Evolutionary conservation across 257 asterid species (phyloP).

Genomic region (Nicotiana knightiana): DNA sequence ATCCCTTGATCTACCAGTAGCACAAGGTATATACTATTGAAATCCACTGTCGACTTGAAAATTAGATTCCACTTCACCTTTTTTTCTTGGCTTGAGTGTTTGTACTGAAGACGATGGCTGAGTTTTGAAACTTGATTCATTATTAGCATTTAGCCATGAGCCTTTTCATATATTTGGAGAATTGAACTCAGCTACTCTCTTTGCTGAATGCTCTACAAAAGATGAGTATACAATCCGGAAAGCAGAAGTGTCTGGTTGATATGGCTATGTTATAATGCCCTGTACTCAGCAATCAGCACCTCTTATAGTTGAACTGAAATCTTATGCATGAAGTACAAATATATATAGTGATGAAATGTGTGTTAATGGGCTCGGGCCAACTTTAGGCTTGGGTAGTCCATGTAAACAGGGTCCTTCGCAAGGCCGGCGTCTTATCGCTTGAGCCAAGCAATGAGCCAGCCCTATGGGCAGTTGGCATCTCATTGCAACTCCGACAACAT

Average conservation of each 20-base stretch:
- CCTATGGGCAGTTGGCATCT: background rate
- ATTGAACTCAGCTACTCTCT: background rate
- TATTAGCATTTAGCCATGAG: background rate
- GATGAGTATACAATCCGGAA: background rate
- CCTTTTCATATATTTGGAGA: background rate
- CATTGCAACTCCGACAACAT: background rate
- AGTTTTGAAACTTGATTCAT: background rate
- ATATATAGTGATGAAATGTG: background rate
- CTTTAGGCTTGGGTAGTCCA: background rate
- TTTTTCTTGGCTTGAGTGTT: background rate
- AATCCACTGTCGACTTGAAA: background rate
- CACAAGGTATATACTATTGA: background rate
- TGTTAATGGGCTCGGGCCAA: background rate
- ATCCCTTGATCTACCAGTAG: background rate
- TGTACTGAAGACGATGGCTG: background rate
- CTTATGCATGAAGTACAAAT: background rate
- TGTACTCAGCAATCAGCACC: background rate
- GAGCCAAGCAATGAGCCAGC: background rate
- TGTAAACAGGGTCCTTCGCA: background rate
- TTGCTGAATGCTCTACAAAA: background rate
- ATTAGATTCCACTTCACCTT: background rate
- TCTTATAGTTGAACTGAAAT: background rate
- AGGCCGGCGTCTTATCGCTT: no score
- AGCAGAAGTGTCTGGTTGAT: background rate
- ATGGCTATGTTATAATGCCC: background rate